Percentiles rank a stretch among this genome's conserved stretches.
Conservation (phyloP, 305 asterid species). For the Fraxinus xanthoxyloides region DNA sequence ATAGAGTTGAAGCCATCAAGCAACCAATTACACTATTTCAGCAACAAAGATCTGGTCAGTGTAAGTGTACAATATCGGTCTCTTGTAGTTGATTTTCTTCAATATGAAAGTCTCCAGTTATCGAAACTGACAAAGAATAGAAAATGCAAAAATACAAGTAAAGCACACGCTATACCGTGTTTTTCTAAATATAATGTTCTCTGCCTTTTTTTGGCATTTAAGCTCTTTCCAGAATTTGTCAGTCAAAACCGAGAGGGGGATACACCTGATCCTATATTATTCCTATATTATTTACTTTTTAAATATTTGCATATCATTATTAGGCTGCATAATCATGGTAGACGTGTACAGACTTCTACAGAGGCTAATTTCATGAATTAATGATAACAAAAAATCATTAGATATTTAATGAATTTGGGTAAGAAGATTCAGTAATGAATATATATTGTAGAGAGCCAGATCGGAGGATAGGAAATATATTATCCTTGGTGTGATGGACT, state of each 20-base stretch:
- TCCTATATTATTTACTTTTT: not conserved
- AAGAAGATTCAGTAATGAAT: not conserved
- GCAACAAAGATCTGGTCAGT: slow-evolving; percentile 1
- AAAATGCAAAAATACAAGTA: not conserved
- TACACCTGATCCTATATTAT: not conserved
- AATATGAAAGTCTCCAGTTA: slow-evolving; percentile 6
- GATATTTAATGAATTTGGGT: not conserved
- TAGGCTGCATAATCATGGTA: slow-evolving; percentile 15
- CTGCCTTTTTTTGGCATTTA: not conserved
- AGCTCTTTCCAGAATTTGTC: not conserved
- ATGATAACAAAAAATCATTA: not conserved
- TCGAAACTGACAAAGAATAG: slow-evolving; percentile 12
- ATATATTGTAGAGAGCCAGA: not conserved
- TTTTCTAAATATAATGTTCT: not conserved
- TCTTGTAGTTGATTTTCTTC: not conserved
- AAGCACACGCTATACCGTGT: not conserved
- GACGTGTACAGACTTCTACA: not conserved
- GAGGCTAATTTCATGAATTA: not conserved
- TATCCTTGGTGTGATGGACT: not conserved
- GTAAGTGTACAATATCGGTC: not conserved
- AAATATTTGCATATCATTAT: not conserved
- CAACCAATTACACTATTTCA: slow-evolving; percentile 17
- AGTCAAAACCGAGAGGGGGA: not conserved
- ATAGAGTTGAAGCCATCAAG: not conserved
- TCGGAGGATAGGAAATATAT: not conserved